A percentile compares a stretch with the other conserved stretches of the same genome.
Conservation (phyloP, 345 rosid species). For the Rhodamnia argentea region DNA sequence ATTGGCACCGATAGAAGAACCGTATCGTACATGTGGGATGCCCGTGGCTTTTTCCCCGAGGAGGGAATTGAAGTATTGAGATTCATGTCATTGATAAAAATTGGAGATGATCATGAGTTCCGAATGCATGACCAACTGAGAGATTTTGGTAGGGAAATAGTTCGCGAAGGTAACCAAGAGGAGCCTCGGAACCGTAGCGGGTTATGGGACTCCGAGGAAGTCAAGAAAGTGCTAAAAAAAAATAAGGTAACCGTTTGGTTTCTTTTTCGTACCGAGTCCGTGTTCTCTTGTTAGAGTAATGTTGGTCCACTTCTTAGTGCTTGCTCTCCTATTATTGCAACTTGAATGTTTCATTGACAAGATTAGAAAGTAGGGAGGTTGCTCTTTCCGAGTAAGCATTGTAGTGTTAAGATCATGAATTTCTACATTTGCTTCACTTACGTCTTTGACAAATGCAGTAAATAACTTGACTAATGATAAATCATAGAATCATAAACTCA, state of each 20-base stretch:
- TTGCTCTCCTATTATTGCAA: neutral
- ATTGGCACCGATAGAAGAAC: no score
- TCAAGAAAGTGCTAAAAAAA: accelerated
- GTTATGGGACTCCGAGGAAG: neutral
- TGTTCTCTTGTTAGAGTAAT: no score
- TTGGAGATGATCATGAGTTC: neutral
- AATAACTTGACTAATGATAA: no score
- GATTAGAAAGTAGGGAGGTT: neutral
- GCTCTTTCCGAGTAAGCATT: neutral
- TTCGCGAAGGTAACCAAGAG: neutral
- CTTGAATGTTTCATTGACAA: neutral
- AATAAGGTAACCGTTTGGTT: neutral
- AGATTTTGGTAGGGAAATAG: neutral
- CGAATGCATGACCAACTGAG: neutral
- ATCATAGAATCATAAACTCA: no score
- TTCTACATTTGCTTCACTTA: no score
- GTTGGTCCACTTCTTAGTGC: neutral
- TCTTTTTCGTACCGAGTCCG: no score
- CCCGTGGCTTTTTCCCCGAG: neutral
- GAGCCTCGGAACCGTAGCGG: accelerated
- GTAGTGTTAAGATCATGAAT: no score
- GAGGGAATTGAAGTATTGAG: neutral
- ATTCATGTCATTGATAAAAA: neutral
- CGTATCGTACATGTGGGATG: neutral
- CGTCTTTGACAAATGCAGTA: no score